Evolutionary conservation across 805 yeast species (phyloP), one percentile per base, ranked within the genome.

Genomic region (Groenewaldozyma tartarivorans): DNA sequence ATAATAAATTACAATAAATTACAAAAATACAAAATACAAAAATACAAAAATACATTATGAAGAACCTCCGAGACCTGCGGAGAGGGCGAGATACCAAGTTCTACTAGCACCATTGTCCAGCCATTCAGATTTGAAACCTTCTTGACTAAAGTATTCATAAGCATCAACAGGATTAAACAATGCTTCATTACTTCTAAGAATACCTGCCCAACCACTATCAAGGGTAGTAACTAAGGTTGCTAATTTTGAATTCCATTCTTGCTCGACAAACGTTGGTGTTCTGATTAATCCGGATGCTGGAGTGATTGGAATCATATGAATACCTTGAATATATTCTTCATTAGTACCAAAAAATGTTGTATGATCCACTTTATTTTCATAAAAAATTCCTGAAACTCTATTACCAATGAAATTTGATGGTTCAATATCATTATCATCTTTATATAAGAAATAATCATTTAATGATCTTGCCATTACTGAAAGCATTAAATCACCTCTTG

Each of bases 71-170:
- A 57, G 46, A 4, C 55, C 56, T 13, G 64, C 95, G 35, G 84
- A 69, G 49, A 74, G 83, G 0, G 94, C 77, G 47, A 87, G 65
- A 9, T 88, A 79, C 94, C 95, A 87, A 0, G 96, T 81, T 47
- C 78, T 64, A 20, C 90, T 78, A 69, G 86, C 90, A 2, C 96
- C 96, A 43, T 75, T 74, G 53, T 88, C 96, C 36, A 88, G 72
- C 48, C 69, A 71, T 3, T 58, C 52, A n/a, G 64, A 62, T 35
- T 66, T 55, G 70, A 84, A 87, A 41, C 62, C 64, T 4, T 64
- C 50, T 26, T 72, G 55, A 1, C 78, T 56, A 56, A 84, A 85
- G 61, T 74, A 86, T 2, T 62, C 48, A 55, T 77, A 85, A 0
- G 94, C 69, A 1, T 69, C 42, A 27, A 57, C 50, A 1, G 96